Conservation (phyloP, 257 asterid species). For the Petunia secreta region DNA sequence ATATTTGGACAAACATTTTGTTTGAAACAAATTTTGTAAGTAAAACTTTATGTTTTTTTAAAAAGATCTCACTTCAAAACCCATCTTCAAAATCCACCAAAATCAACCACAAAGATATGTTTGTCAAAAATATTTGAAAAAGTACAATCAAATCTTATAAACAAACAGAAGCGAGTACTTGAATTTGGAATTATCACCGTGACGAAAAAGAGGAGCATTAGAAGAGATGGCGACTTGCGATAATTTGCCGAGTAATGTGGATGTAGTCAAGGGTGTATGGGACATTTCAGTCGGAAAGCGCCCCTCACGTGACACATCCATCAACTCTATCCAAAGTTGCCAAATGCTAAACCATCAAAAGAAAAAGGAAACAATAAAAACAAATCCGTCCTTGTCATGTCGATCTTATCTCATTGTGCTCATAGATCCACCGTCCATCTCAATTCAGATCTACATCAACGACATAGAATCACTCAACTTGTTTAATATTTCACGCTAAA, state of each 20-base stretch:
- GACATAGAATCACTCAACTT: constrained; percentile 37
- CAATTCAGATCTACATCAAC: constrained; percentile 43
- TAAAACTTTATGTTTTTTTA: too few species aligned
- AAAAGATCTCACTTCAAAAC: too few species aligned
- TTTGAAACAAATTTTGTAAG: too few species aligned
- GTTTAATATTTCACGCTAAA: constrained; percentile 43
- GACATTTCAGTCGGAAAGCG: constrained; percentile 22
- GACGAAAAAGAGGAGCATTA: too few species aligned
- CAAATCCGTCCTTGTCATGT: constrained; percentile 10
- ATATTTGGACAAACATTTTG: too few species aligned
- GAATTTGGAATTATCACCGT: background rate
- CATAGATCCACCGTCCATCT: constrained; percentile 50
- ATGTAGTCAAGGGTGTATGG: constrained; percentile 19
- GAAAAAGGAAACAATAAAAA: background rate
- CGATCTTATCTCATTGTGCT: constrained; percentile 63
- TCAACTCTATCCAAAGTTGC: background rate
- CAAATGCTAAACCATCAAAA: constrained; percentile 27
- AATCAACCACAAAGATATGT: too few species aligned
- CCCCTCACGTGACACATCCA: constrained; percentile 34
- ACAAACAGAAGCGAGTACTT: background rate
- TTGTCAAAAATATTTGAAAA: too few species aligned
- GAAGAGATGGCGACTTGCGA: too few species aligned
- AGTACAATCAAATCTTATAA: too few species aligned
- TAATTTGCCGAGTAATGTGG: background rate
- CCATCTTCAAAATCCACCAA: too few species aligned